Base-by-base conservation (phyloP, 2,329 filamentous ascomycete species). In the Talaromyces pinophilus region DNA sequence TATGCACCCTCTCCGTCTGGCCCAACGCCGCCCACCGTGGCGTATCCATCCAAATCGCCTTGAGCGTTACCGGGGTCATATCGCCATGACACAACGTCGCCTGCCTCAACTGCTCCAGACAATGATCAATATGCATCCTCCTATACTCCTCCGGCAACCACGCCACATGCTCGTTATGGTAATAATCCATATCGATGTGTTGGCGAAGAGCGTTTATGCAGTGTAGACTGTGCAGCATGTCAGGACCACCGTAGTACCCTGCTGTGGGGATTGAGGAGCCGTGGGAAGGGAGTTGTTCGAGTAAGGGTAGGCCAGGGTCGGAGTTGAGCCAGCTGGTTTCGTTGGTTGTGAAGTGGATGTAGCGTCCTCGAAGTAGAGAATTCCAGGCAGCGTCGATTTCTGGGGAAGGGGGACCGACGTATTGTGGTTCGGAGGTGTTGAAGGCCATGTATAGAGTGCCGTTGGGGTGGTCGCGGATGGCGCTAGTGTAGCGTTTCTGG, bases 201-300 rank as follows among this genome's bases (percentile, higher is more conserved):
- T 69, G 55, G 15, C 68, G 63, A 8, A 68, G 61, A 7, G 67
- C 60, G 22, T 69, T 69, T 35, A 69, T 46, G 42, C 68, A 69
- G 38, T 69, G 68, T 19, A 69, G 62, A 42, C 55, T 68, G 55
- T 69, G 68, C 22, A 69, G 55, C 68, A 69, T 67, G 52, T 69
- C 64, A 42, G 67, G 66, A 1, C 68, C 67, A 10, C 67, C 68
- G 50, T 69, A 69, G 48, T 63, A 66, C 5, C 66, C 68, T 30
- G 60, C 59, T 40, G 59, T 62, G 2, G 65, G 40, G 42, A 68
- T 66, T 28, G 57, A 40, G 35, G 46, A 15, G 22, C 64, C 57
- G 25, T 50, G 48, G 19, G 59, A 42, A 11, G 59, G 64, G 3
- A 66, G 50, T 30, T 33, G 33, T 28, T 62, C 44, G 17, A 62